A percentile compares a stretch with the other conserved stretches of the same genome.
These are phyloP conservation scores for Mycosarcoma maydis DNA, from an alignment of 1,284 basidiomycete species.

Conservation along the genomic window DNA sequence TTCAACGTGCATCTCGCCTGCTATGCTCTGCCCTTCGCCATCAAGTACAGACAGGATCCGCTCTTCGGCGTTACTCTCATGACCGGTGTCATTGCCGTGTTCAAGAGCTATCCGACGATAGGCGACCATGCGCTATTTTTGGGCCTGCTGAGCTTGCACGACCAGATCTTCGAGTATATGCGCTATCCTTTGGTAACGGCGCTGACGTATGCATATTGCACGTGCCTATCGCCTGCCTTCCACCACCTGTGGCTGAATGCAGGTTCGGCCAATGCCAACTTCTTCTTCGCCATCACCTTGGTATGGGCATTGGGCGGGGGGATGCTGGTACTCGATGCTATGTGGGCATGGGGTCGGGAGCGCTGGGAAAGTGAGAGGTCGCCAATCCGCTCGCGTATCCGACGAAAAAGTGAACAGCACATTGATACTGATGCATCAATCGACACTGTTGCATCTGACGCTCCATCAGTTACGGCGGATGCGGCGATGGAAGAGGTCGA, in stretches of 20 bases:
- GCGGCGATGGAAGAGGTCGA: constrained; percentile 10
- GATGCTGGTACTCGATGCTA: constrained; percentile 80
- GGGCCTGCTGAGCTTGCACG: constrained; percentile 81
- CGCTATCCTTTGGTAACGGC: constrained; percentile 86
- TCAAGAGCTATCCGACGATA: constrained; percentile 91
- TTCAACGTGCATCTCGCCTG: constrained; percentile 88
- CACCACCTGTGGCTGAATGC: constrained; percentile 89
- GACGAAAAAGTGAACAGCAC: background rate
- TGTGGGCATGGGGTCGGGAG: constrained; percentile 73
- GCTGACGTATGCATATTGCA: constrained; percentile 84
- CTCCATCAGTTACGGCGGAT: background rate
- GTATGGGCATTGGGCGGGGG: constrained; percentile 90
- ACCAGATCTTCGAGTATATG: constrained; percentile 82
- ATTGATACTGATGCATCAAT: constrained; percentile 10
- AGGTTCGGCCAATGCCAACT: constrained; percentile 96
- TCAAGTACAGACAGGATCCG: constrained; percentile 88
- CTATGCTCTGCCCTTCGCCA: constrained; percentile 83
- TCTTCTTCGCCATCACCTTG: constrained; percentile 94
- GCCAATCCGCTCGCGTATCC: constrained; percentile 14
- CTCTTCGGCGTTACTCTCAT: constrained; percentile 82
- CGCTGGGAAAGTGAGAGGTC: constrained; percentile 56
- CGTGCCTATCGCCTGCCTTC: constrained; percentile 87
- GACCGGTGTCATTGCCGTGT: constrained; percentile 79
- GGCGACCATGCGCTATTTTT: constrained; percentile 88
- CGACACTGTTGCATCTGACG: constrained; percentile 8